Evolutionary conservation across 2,329 filamentous ascomycete genomes (phyloP).

Genomic region (Pestalotiopsis sp.): DNA sequence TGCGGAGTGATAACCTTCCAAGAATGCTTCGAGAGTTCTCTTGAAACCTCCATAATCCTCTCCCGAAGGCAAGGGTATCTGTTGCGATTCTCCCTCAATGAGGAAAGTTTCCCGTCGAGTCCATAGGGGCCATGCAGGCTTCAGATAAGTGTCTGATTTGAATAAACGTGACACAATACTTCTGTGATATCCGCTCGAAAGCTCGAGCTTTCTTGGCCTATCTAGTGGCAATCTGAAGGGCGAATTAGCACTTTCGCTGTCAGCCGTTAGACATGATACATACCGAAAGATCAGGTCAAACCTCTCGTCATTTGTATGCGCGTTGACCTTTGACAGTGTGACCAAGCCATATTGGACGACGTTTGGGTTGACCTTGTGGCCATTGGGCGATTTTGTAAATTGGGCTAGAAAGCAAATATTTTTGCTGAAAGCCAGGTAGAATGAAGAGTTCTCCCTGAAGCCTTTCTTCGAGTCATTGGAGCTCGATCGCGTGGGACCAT

Average conservation of each 20-base stretch:
- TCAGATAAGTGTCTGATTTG: constrained; percentile 57
- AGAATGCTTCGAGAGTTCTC: constrained; percentile 58
- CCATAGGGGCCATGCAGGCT: constrained; percentile 61
- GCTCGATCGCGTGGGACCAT: constrained; percentile 41
- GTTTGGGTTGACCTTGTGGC: constrained; percentile 50
- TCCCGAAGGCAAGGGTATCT: constrained; percentile 56
- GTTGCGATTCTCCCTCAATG: constrained; percentile 54
- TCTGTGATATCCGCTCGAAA: constrained; percentile 58
- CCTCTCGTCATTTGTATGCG: constrained; percentile 57
- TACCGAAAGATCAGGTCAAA: constrained; percentile 60
- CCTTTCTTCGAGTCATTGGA: constrained; percentile 47
- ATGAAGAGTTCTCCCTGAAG: constrained; percentile 52
- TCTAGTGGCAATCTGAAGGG: constrained; percentile 43
- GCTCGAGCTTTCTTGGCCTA: constrained; percentile 47
- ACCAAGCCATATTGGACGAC: constrained; percentile 56
- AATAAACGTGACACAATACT: constrained; percentile 58
- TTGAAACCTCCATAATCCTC: constrained; percentile 59
- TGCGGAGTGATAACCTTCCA: constrained; percentile 52
- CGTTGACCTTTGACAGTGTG: constrained; percentile 53
- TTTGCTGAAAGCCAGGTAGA: constrained; percentile 57
- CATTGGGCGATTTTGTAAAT: constrained; percentile 48
- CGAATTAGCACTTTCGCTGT: constrained; percentile 6
- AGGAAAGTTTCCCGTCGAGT: constrained; percentile 56
- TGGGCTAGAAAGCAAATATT: constrained; percentile 57
- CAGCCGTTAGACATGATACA: constrained; percentile 20